Evolutionary conservation across 2,329 filamentous ascomycete genomes (phyloP).

Genomic region (Nemania abortiva): DNA sequence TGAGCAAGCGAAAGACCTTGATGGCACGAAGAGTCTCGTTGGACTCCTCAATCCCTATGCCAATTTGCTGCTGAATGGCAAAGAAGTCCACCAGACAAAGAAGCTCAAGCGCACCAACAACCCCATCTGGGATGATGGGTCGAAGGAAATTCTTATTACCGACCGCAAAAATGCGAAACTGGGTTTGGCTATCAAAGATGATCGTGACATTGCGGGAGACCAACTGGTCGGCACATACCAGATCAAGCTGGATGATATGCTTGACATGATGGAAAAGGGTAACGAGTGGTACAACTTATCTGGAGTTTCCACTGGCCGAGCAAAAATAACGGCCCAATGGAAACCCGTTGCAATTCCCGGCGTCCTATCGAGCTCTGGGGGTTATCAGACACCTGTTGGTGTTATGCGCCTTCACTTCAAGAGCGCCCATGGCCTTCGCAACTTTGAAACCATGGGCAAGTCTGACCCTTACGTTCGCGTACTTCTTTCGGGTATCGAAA

Average conservation of each 20-base stretch:
- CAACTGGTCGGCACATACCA: slow-evolving; percentile 92
- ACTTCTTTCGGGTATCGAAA: slow-evolving; percentile 88
- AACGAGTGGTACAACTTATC: slow-evolving; percentile 96
- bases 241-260: slow-evolving; percentile 93
- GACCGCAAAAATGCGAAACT: slow-evolving; percentile 91
- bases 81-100: slow-evolving; percentile 88
- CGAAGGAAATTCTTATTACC: slow-evolving; percentile 94
- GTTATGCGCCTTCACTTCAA: slow-evolving; percentile 95
- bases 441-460: slow-evolving; percentile 95
- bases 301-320: slow-evolving; percentile 83
- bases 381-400: slow-evolving; percentile 93
- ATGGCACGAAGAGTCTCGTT: slow-evolving; percentile 90
- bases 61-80: slow-evolving; percentile 87
- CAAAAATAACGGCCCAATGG: slow-evolving; percentile 93
- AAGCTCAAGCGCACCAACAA: slow-evolving; percentile 98
- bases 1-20: slow-evolving; percentile 96
- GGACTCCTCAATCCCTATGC: slow-evolving; percentile 94
- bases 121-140: slow-evolving; percentile 93
- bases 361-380: slow-evolving; percentile 79
- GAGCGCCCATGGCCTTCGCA: slow-evolving; percentile 83
- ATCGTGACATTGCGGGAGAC: slow-evolving; percentile 85
- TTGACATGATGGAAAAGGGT: slow-evolving; percentile 90
- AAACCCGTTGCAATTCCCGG: slow-evolving; percentile 92
- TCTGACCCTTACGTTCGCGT: slow-evolving; percentile 95
- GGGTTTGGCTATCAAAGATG: slow-evolving; percentile 94